phyloP scores from a whole-genome alignment of 2,329 filamentous ascomycete species.

The Aspergillus flavus region DNA sequence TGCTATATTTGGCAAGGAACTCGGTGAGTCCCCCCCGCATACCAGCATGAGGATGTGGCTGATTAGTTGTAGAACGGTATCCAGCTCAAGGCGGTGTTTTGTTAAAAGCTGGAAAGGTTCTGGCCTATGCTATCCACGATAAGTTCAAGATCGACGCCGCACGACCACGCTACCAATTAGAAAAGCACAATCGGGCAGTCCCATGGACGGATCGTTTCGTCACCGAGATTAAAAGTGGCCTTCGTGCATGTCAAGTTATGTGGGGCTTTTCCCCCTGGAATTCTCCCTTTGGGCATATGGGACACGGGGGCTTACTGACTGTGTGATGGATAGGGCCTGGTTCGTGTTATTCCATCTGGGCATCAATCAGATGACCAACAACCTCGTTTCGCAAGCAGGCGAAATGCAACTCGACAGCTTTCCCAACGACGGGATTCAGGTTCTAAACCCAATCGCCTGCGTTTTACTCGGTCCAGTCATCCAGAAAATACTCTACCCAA shows the following conservation, averaged over 20 bases:
- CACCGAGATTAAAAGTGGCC: neutral
- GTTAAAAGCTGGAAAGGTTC: slow-evolving; percentile 2
- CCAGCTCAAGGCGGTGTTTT: neutral
- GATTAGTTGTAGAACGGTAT: neutral
- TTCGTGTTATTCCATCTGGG: slow-evolving; percentile 3
- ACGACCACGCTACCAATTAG: neutral
- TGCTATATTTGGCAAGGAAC: neutral
- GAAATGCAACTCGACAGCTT: slow-evolving; percentile 1
- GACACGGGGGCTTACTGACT: neutral
- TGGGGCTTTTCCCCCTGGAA: neutral
- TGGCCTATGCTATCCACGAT: neutral
- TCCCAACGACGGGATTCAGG: slow-evolving; percentile 5
- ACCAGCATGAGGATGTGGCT: neutral
- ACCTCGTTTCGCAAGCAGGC: slow-evolving; percentile 5
- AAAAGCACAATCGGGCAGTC: neutral
- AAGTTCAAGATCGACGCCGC: slow-evolving; percentile 3
- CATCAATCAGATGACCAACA: slow-evolving; percentile 8
- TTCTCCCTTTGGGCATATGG: neutral
- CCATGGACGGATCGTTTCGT: slow-evolving; percentile 6
- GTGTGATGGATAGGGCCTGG: slow-evolving; percentile 5
- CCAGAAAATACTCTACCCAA: slow-evolving; percentile 4
- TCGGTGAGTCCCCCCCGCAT: slow-evolving; percentile 1
- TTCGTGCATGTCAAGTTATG: slow-evolving; percentile 8
- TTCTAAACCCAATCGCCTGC: slow-evolving; percentile 6
- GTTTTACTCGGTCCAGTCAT: slow-evolving; percentile 7